Evolutionary conservation across 495 filamentous ascomycete species (phyloP).

Genomic region (Aspergillus conjunctus): DNA sequence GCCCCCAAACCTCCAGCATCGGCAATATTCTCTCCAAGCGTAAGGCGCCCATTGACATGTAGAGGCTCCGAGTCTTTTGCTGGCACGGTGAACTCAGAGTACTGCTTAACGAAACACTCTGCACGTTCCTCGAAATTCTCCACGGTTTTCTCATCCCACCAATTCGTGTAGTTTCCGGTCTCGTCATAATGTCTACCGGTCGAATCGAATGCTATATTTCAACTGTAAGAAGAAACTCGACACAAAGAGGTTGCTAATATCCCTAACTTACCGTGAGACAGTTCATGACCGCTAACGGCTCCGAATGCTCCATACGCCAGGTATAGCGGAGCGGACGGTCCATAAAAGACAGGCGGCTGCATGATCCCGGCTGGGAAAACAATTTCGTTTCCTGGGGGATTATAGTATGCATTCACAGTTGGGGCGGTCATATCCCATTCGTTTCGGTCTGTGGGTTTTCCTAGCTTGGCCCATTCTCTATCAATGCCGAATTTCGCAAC

Average conservation of each 20-base stretch:
- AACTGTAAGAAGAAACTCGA: background rate
- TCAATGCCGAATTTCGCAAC: constrained; percentile 48
- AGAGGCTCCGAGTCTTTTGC: constrained; percentile 55
- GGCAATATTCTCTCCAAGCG: constrained; percentile 75
- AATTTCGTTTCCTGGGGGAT: constrained; percentile 65
- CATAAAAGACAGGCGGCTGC: constrained; percentile 68
- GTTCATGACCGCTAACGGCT: constrained; percentile 70
- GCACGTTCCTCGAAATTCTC: constrained; percentile 63
- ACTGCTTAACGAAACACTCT: constrained; percentile 73
- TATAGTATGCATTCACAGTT: constrained; percentile 68
- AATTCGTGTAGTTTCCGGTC: constrained; percentile 65
- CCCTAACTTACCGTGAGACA: constrained; percentile 58
- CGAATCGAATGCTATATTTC: constrained; percentile 62
- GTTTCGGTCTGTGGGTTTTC: constrained; percentile 62
- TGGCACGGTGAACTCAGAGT: constrained; percentile 61
- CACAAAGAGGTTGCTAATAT: background rate
- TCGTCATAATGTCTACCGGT: constrained; percentile 68
- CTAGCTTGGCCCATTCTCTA: constrained; percentile 58
- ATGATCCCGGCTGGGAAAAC: constrained; percentile 75
- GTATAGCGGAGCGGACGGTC: constrained; percentile 62
- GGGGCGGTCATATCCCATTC: constrained; percentile 65
- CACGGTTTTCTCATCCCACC: constrained; percentile 71
- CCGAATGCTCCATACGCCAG: constrained; percentile 72
- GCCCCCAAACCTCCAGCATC: constrained; percentile 72
- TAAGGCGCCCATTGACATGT: constrained; percentile 68